Percentiles rank a stretch among this genome's conserved stretches.
phyloP scores from a whole-genome alignment of 352 stramenopile species.

The Pseudoperonospora humuli region DNA sequence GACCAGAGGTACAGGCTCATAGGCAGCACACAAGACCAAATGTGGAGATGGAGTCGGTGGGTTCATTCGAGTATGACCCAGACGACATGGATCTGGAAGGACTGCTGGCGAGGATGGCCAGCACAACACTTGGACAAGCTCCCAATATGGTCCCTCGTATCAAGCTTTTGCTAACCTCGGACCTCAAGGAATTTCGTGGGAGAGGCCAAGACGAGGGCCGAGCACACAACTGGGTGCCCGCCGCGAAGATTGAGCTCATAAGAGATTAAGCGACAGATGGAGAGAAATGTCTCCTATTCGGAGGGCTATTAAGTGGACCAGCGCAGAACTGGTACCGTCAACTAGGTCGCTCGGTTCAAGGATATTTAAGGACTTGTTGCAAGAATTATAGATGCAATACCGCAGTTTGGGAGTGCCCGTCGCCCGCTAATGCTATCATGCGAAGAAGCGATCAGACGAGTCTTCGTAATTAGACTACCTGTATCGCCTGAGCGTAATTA shows the following conservation, averaged over 20 bases:
- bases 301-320: neutral
- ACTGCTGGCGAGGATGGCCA: neutral
- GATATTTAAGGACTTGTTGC: neutral
- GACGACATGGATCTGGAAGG: neutral
- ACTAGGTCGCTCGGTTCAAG: neutral
- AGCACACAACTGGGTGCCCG: neutral
- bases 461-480: neutral
- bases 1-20: neutral
- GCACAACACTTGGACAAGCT: neutral
- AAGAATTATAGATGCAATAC: neutral
- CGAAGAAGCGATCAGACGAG: neutral
- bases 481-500: neutral
- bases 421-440: neutral
- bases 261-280: neutral
- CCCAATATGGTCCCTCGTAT: neutral
- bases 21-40: neutral
- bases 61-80: neutral
- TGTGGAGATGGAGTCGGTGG: neutral
- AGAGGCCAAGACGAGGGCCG: neutral
- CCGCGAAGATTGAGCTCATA: neutral
- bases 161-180: neutral
- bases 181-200: neutral
- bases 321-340: neutral
- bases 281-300: neutral
- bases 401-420: neutral